phyloP scores from a whole-genome alignment of 371 early-diverging fungal genomes.

The Circinella minor region DNA sequence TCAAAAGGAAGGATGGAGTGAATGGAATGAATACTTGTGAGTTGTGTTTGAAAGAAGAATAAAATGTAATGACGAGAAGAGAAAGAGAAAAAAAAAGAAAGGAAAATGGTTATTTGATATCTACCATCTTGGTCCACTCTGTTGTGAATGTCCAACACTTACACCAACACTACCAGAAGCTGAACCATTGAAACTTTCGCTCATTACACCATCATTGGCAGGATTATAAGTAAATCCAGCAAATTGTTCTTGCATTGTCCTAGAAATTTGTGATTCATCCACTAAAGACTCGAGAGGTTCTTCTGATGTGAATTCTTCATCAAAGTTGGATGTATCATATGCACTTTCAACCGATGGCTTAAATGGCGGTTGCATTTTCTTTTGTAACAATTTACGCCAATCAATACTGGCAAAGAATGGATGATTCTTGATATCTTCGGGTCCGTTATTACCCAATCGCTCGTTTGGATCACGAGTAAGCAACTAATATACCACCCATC shows the following conservation, averaged over 20 bases:
- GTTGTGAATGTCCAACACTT: constrained; percentile 21
- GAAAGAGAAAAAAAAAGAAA: background rate
- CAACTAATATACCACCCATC: constrained; percentile 36
- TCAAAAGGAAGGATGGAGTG: background rate
- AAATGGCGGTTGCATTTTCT: constrained; percentile 93
- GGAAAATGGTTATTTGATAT: background rate
- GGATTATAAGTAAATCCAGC: constrained; percentile 79
- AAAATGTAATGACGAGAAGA: too few species aligned
- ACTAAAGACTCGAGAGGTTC: constrained; percentile 85
- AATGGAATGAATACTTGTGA: background rate
- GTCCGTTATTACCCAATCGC: constrained; percentile 86
- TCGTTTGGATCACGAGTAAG: constrained; percentile 84
- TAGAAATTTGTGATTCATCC: constrained; percentile 81
- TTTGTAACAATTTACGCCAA: constrained; percentile 84
- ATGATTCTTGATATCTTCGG: constrained; percentile 89
- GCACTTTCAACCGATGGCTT: constrained; percentile 85
- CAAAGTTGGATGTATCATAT: constrained; percentile 85
- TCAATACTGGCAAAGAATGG: constrained; percentile 94
- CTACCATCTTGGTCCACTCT: constrained; percentile 30
- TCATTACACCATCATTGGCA: constrained; percentile 49
- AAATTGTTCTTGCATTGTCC: constrained; percentile 94
- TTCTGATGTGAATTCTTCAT: constrained; percentile 84
- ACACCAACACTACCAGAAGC: constrained; percentile 22
- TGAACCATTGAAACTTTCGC: constrained; percentile 40
- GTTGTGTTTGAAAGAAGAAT: background rate